These are phyloP conservation scores for Mycosphaerelloides madeirae DNA, from an alignment of 2,329 filamentous ascomycete genomes.

Conservation along the genomic window DNA sequence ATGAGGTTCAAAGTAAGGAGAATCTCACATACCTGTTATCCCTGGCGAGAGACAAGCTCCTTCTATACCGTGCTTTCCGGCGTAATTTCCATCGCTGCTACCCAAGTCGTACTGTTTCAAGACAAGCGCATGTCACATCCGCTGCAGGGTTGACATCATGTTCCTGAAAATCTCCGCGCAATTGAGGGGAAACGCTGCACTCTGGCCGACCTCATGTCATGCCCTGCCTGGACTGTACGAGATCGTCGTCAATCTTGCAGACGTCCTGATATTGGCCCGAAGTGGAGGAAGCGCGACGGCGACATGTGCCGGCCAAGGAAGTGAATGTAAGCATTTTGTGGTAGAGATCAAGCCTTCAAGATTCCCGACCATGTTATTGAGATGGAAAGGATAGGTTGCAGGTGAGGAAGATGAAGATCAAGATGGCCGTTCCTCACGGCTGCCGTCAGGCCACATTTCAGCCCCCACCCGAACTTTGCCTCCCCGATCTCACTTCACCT, in stretches of 20 bases:
- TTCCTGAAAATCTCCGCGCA: neutral
- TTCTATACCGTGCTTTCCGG: neutral
- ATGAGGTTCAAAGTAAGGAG: neutral
- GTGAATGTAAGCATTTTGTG: neutral
- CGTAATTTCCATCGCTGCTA: neutral
- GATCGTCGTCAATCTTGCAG: neutral
- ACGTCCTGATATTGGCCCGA: neutral
- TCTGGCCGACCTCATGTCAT: neutral
- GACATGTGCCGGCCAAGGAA: neutral
- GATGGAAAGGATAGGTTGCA: no score
- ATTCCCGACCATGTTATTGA: no score
- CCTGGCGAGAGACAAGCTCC: no score
- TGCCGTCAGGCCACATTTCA: no score
- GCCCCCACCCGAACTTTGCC: no score
- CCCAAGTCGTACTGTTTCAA: neutral
- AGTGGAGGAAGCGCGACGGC: neutral
- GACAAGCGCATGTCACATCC: neutral
- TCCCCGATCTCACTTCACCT: no score
- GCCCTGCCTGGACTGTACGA: neutral
- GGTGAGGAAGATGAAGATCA: no score
- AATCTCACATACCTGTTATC: neutral
- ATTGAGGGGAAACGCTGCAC: conserved; percentile 1
- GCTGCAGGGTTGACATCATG: conserved; percentile 2
- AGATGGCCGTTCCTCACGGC: no score
- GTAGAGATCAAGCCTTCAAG: no score